phyloP scores from a whole-genome alignment of 2,329 filamentous ascomycete genomes.

The Ophiostoma piceae region DNA sequence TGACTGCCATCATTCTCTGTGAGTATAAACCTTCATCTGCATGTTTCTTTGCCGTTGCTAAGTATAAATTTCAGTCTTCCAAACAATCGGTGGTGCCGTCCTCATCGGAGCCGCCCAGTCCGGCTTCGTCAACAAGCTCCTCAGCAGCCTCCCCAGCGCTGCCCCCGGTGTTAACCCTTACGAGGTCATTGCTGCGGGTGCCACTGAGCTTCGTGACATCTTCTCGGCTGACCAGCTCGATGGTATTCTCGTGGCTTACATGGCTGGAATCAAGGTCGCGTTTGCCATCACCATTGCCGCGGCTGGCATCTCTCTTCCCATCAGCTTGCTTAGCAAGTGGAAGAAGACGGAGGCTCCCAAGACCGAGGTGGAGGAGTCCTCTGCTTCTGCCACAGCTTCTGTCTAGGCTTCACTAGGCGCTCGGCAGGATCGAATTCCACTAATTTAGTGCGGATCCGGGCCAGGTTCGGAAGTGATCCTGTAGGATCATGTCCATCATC shows the following conservation, averaged over 20 bases:
- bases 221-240: slow-evolving; percentile 42
- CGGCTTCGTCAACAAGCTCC: slow-evolving; percentile 38
- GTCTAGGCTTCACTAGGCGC: not conserved
- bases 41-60: not conserved
- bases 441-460: not conserved
- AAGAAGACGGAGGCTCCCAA: slow-evolving; percentile 23
- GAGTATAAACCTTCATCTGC: not conserved
- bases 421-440: not conserved
- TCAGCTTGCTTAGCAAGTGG: slow-evolving; percentile 31
- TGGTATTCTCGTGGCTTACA: slow-evolving; percentile 53
- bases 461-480: not conserved
- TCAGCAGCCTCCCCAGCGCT: slow-evolving; percentile 29
- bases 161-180: slow-evolving; percentile 22
- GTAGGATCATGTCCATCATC: not conserved
- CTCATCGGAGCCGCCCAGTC: slow-evolving; percentile 42
- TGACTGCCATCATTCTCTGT: slow-evolving; percentile 37
- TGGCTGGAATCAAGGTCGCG: slow-evolving; percentile 37
- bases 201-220: slow-evolving; percentile 46
- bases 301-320: slow-evolving; percentile 29
- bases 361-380: not conserved
- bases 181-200: slow-evolving; percentile 35
- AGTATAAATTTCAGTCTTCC: slow-evolving; percentile 31
- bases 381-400: not conserved
- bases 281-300: slow-evolving; percentile 27
- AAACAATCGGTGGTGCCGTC: slow-evolving; percentile 45